A percentile compares a stretch with the other conserved stretches of the same genome.
Conservation (phyloP, 208 protist genomes). For the Acanthamoeba lenticulata region DNA sequence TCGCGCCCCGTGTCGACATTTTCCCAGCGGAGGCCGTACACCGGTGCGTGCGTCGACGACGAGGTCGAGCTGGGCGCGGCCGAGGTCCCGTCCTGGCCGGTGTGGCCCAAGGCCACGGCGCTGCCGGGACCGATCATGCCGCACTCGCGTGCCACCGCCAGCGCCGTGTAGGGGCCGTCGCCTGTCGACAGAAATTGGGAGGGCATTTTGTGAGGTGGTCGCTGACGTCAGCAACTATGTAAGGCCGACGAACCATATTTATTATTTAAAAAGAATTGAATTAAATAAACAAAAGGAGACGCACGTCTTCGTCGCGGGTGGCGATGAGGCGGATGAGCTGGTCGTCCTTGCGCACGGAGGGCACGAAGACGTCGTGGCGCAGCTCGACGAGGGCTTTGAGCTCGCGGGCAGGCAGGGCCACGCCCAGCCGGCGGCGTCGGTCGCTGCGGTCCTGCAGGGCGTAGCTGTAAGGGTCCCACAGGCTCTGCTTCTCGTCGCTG, state of each 20-base stretch:
- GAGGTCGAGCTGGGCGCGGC: not conserved
- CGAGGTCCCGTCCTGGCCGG: not conserved
- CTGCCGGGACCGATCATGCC: not conserved
- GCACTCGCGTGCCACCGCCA: not conserved
- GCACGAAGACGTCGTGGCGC: not conserved
- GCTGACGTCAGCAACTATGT: too few species aligned
- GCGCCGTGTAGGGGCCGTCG: not conserved
- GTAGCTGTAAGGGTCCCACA: conserved; percentile 27
- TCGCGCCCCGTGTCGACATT: not conserved
- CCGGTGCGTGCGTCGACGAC: not conserved
- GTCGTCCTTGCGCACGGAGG: conserved; percentile 30
- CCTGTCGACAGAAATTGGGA: not conserved
- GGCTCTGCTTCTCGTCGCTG: not conserved
- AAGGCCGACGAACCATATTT: not conserved
- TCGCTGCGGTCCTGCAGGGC: not conserved
- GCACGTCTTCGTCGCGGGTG: not conserved
- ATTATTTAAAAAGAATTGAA: too few species aligned
- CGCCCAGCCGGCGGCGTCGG: not conserved
- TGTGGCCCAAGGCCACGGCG: not conserved
- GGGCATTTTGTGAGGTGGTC: too few species aligned
- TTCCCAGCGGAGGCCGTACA: not conserved
- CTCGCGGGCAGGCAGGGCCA: not conserved
- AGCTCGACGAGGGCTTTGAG: not conserved
- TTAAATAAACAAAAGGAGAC: not conserved
- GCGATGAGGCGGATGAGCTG: conserved; percentile 2